Conservation (phyloP, 2,329 filamentous ascomycete species). For the Talaromyces atroroseus region DNA sequence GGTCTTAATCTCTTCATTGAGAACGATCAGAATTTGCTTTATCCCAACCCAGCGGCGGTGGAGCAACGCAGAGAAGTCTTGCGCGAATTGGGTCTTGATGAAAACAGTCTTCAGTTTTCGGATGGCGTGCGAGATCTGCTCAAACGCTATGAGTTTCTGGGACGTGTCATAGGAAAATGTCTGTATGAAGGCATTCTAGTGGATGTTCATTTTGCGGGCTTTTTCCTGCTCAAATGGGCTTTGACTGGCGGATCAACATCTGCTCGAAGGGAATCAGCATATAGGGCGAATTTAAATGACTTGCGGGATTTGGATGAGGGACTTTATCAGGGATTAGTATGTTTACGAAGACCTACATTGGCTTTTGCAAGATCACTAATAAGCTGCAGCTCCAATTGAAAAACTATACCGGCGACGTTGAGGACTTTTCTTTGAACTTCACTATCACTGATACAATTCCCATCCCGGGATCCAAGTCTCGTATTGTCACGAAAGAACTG, state of each 20-base stretch:
- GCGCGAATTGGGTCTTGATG: constrained; percentile 46
- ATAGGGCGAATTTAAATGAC: constrained; percentile 91
- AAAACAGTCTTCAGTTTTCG: constrained; percentile 54
- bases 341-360: constrained; percentile 17
- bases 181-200: constrained; percentile 95
- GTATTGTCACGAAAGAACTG: constrained; percentile 68
- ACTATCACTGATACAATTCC: constrained; percentile 69
- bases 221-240: constrained; percentile 95
- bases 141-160: constrained; percentile 80
- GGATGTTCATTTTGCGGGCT: constrained; percentile 86
- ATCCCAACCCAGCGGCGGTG: constrained; percentile 74
- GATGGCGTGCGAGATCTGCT: constrained; percentile 57
- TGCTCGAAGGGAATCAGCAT: constrained; percentile 62
- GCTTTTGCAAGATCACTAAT: neutral
- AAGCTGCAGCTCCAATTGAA: constrained; percentile 60
- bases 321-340: constrained; percentile 76
- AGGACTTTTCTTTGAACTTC: constrained; percentile 79
- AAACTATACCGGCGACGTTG: constrained; percentile 75
- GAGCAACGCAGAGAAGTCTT: constrained; percentile 63
- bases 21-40: constrained; percentile 80
- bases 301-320: constrained; percentile 85
- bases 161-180: constrained; percentile 90
- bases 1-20: constrained; percentile 66
- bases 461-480: constrained; percentile 47
- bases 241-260: constrained; percentile 61